Conservation (phyloP, 805 yeast species). For the Metschnikowia rubicola region DNA sequence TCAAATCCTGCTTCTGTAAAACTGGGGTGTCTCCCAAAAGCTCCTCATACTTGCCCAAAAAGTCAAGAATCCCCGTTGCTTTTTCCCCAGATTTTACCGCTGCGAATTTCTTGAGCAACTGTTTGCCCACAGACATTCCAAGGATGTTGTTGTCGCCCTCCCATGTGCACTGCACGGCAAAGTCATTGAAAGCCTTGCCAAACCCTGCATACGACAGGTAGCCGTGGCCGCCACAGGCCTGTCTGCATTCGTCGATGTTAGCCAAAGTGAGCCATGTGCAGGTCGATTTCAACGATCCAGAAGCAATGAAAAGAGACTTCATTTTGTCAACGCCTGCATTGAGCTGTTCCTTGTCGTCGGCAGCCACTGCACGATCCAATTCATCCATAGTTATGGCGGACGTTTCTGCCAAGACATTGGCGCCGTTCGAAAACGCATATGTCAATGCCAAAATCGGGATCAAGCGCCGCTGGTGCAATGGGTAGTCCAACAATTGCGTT, state of each 20-base stretch:
- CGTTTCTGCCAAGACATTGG: slow-evolving; percentile 55
- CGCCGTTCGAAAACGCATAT: slow-evolving; percentile 71
- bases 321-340: slow-evolving; percentile 52
- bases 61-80: slow-evolving; percentile 46
- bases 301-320: slow-evolving; percentile 76
- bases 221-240: slow-evolving; percentile 95
- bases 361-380: slow-evolving; percentile 52
- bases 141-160: slow-evolving; percentile 93
- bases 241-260: slow-evolving; percentile 85
- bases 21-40: slow-evolving; percentile 28
- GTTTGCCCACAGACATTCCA: slow-evolving; percentile 80
- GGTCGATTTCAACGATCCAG: slow-evolving; percentile 86
- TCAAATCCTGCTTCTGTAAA: slow-evolving; percentile 24
- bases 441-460: slow-evolving; percentile 80
- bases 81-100: slow-evolving; percentile 34
- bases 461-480: slow-evolving; percentile 84
- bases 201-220: slow-evolving; percentile 90
- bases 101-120: slow-evolving; percentile 53
- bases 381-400: slow-evolving; percentile 48
- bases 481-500: slow-evolving; percentile 77
- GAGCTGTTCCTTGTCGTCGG: slow-evolving; percentile 45
- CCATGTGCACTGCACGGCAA: slow-evolving; percentile 99
- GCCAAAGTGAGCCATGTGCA: slow-evolving; percentile 82
- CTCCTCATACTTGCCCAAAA: slow-evolving; percentile 33
- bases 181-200: slow-evolving; percentile 84